phyloP scores from a whole-genome alignment of 495 filamentous ascomycete genomes.

The Durotheca rogersii region DNA sequence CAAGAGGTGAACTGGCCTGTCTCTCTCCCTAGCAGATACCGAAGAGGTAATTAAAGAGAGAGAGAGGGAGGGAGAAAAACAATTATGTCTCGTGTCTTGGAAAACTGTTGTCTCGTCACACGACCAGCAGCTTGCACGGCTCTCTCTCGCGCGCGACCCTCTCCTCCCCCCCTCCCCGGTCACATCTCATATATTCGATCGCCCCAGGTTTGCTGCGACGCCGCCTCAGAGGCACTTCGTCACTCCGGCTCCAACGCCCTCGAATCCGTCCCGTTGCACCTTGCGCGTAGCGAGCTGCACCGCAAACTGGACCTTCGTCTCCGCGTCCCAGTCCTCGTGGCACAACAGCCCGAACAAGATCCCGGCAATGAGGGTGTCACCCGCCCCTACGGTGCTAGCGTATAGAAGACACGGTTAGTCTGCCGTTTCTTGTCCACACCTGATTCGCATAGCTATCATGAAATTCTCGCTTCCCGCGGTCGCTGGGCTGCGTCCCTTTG shows the following conservation, averaged over 20 bases:
- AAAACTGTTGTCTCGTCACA: conserved; percentile 19
- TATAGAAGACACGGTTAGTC: conserved; percentile 32
- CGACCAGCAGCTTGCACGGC: conserved; percentile 25
- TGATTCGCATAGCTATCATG: too few species aligned
- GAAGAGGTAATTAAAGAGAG: too few species aligned
- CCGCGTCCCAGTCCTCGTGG: conserved; percentile 54
- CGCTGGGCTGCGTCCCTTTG: too few species aligned
- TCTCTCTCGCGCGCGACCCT: too few species aligned
- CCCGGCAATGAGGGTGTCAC: conserved; percentile 74
- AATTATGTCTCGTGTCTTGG: background rate
- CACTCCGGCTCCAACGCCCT: conserved; percentile 45
- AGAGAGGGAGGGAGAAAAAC: too few species aligned
- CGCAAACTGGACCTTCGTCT: conserved; percentile 59
- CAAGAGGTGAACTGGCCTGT: too few species aligned
- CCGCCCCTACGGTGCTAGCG: conserved; percentile 66
- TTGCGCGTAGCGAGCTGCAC: conserved; percentile 68
- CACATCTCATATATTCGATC: conserved; percentile 30
- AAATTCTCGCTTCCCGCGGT: too few species aligned
- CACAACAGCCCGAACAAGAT: conserved; percentile 62
- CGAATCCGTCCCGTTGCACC: conserved; percentile 65
- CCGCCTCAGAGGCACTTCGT: conserved; percentile 26
- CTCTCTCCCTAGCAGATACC: too few species aligned
- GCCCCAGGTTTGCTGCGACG: conserved; percentile 24
- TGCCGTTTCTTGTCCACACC: conserved; percentile 1
- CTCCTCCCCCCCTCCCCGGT: too few species aligned